phyloP scores from a whole-genome alignment of 208 protist species.

The Leishmania amazonensis region DNA sequence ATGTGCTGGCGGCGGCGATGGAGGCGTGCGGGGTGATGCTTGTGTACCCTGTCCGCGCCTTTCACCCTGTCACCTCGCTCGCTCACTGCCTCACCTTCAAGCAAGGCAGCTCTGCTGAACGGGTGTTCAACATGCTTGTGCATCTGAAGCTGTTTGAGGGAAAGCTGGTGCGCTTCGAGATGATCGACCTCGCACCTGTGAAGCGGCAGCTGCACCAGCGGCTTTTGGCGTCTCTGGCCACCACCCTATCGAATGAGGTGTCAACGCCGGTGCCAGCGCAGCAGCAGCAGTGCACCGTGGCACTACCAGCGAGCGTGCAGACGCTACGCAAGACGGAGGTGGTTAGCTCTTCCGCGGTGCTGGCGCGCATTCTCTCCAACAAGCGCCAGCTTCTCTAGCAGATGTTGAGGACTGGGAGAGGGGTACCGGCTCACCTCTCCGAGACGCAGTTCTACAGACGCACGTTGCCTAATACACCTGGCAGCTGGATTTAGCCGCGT shows the following conservation, averaged over 20 bases:
- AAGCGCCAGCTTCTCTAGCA: slow-evolving; percentile 65
- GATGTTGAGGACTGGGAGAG: background rate
- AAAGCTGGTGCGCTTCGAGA: slow-evolving; percentile 89
- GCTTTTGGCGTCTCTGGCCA: slow-evolving; percentile 18
- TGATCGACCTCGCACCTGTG: slow-evolving; percentile 32
- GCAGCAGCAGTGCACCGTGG: background rate
- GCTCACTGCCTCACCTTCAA: slow-evolving; percentile 79
- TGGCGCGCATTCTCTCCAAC: slow-evolving; percentile 81
- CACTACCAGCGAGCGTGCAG: slow-evolving; percentile 4
- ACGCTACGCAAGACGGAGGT: slow-evolving; percentile 60
- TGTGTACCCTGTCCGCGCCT: slow-evolving; percentile 69
- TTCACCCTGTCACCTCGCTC: slow-evolving; percentile 62
- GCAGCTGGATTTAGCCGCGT: background rate
- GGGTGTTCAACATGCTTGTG: slow-evolving; percentile 71
- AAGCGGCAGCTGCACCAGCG: slow-evolving; percentile 21
- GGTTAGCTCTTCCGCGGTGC: slow-evolving; percentile 50
- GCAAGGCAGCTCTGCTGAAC: slow-evolving; percentile 62
- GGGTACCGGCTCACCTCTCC: background rate
- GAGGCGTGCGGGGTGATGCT: slow-evolving; percentile 46
- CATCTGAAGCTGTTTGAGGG: slow-evolving; percentile 65
- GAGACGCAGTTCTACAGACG: background rate
- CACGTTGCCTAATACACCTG: background rate
- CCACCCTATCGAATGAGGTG: background rate
- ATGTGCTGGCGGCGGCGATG: slow-evolving; percentile 75
- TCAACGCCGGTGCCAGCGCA: background rate